A percentile compares a stretch with the other conserved stretches of the same genome.
Evolutionary conservation across 495 filamentous ascomycete genomes (phyloP).

Genomic region (Endocarpon pusillum): DNA sequence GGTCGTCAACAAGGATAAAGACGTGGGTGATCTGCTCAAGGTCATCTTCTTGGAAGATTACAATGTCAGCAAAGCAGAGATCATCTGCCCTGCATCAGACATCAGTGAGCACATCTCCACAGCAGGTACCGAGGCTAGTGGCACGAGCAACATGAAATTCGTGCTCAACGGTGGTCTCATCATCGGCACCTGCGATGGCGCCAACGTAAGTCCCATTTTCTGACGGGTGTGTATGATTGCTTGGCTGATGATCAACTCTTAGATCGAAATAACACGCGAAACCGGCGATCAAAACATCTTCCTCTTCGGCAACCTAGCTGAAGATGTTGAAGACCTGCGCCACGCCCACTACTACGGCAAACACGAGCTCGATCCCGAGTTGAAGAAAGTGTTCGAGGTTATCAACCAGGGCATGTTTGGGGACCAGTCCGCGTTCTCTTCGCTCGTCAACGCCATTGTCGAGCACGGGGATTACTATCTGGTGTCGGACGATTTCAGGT

Average conservation of each 20-base stretch:
- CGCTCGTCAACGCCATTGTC: slow-evolving; percentile 63
- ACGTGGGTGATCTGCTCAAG: slow-evolving; percentile 92
- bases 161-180: slow-evolving; percentile 92
- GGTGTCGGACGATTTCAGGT: slow-evolving; percentile 90
- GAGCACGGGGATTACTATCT: slow-evolving; percentile 96
- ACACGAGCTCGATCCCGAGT: slow-evolving; percentile 58
- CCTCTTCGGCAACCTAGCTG: slow-evolving; percentile 90
- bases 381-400: slow-evolving; percentile 63
- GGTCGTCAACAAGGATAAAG: slow-evolving; percentile 83
- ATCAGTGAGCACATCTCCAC: slow-evolving; percentile 98
- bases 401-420: slow-evolving; percentile 70
- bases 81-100: slow-evolving; percentile 86
- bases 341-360: slow-evolving; percentile 72
- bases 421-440: slow-evolving; percentile 52
- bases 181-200: slow-evolving; percentile 94
- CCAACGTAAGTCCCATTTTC: slow-evolving; percentile 81
- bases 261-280: slow-evolving; percentile 98
- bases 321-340: slow-evolving; percentile 92
- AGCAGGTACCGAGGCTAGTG: slow-evolving; percentile 69
- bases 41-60: slow-evolving; percentile 96
- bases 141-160: slow-evolving; percentile 91
- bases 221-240: not conserved
- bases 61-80: slow-evolving; percentile 97
- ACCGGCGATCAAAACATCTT: slow-evolving; percentile 94
- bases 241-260: slow-evolving; percentile 6